Evolutionary conservation across 129 eudicot genomes (phyloP).

Genomic region (Rutidosis leptorrhynchoides): DNA sequence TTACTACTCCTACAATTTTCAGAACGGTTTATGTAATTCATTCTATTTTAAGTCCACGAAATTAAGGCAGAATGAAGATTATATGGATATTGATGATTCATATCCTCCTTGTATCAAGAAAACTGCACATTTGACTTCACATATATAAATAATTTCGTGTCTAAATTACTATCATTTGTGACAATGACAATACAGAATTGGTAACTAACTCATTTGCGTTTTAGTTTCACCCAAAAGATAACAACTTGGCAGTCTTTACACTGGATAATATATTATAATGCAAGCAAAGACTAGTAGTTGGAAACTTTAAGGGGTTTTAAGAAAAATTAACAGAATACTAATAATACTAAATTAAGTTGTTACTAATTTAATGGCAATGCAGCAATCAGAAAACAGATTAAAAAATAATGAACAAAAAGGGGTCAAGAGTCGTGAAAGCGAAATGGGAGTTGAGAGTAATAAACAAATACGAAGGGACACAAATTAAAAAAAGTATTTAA

Average conservation of each 20-base stretch:
- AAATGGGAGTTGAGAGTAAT: constrained; percentile 24
- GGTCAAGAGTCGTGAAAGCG: constrained; percentile 30
- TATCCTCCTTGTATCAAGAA: background rate
- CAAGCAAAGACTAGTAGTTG: constrained; percentile 6
- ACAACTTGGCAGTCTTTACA: background rate
- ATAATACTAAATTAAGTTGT: constrained; percentile 1
- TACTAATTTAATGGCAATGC: constrained; percentile 27
- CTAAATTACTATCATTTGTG: background rate
- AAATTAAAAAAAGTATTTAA: constrained; percentile 24
- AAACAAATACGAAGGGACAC: constrained; percentile 2
- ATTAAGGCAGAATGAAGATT: background rate
- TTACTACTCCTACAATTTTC: background rate
- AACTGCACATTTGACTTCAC: background rate
- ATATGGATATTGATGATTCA: background rate
- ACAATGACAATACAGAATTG: background rate
- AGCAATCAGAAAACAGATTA: constrained; percentile 30
- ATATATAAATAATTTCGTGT: background rate
- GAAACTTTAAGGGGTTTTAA: constrained; percentile 12
- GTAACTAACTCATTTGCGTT: background rate
- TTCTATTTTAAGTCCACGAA: constrained; percentile 3
- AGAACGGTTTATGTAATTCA: constrained; percentile 2
- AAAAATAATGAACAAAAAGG: constrained; percentile 4
- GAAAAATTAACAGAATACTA: background rate
- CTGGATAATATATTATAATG: constrained; percentile 3
- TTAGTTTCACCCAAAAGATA: background rate